Evolutionary conservation across 1,284 basidiomycete genomes (phyloP), one percentile per base, ranked within the genome.

Genomic region (Boletus sp.): DNA sequence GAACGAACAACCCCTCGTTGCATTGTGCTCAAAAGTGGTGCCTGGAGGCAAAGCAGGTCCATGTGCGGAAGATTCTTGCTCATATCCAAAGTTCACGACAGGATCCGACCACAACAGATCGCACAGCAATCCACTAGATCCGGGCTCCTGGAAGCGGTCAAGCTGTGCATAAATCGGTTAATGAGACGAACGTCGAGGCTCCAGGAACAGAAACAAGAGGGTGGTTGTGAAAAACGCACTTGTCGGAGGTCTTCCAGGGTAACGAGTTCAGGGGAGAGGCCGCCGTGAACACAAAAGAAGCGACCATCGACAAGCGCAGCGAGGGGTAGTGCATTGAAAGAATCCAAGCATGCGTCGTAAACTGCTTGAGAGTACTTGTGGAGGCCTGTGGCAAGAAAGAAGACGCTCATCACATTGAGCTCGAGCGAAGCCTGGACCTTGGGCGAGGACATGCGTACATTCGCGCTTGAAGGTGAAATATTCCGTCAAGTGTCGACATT

Each of bases 221-320:
- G 10, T 17, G 22, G 16, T 39, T 20, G 37, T 19, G 41, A n/a
- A 44, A 43, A 45, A 72, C 83, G 52, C 54, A 91, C 90, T n/a
- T 69, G 69, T 36, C 81, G 73, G 26, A 98, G 65, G 67, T 98
- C 94, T 43, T 87, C 82, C 3, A 98, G 74, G 5, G 84, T 88
- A 57, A 84, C 74, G 3, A 99, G 78, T 59, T 92, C 85, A 0
- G 95, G 95, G 0, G 91, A 94, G 35, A 99, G 79, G 14, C 96
- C 95, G 8, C 96, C 95, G 61, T 99, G 96, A 6, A 99, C 94
- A 64, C 94, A 98, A 67, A 99, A 86, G 76, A 99, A 99, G 61
- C 94, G 91, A 61, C 85, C 82, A 71, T 99, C 96, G 72, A 99
- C 91, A 54, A 99, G 74, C 8, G 93, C 96, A 1, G 93, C 83